phyloP scores from a whole-genome alignment of 495 filamentous ascomycete species.

The Penicillium parvum region DNA sequence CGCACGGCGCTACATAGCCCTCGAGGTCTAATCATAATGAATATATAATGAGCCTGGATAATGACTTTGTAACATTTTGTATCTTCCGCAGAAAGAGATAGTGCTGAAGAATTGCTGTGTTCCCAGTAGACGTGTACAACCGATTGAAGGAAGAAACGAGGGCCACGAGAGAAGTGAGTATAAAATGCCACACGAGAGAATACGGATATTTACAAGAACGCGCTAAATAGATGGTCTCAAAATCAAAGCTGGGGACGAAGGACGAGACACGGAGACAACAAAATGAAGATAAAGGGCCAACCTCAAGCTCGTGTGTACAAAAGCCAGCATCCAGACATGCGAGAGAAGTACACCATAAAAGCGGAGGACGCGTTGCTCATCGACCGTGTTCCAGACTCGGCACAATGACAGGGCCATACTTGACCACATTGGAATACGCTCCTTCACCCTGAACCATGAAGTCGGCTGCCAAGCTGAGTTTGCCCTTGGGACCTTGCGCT shows the following conservation, averaged over 20 bases:
- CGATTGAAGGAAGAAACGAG: background rate
- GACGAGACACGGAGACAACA: background rate
- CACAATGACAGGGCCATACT: conserved; percentile 96
- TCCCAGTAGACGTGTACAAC: no score
- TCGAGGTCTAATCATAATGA: no score
- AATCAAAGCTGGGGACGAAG: background rate
- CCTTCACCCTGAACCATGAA: conserved; percentile 97
- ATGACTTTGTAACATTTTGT: no score
- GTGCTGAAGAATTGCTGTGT: no score
- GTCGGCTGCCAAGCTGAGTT: conserved; percentile 85
- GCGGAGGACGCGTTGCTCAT: conserved; percentile 11
- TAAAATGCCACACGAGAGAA: background rate
- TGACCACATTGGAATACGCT: conserved; percentile 70
- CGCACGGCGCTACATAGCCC: no score
- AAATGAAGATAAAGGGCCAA: background rate
- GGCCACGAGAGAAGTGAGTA: background rate
- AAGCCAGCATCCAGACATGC: background rate
- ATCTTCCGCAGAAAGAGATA: no score
- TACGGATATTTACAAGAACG: background rate
- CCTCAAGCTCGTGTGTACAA: conserved; percentile 3
- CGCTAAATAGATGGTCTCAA: background rate
- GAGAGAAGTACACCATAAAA: background rate
- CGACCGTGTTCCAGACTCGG: conserved; percentile 83
- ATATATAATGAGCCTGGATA: no score
- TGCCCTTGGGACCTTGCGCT: conserved; percentile 46